Conservation (phyloP, 2,329 filamentous ascomycete genomes). For the Tympanopsis confertula region DNA sequence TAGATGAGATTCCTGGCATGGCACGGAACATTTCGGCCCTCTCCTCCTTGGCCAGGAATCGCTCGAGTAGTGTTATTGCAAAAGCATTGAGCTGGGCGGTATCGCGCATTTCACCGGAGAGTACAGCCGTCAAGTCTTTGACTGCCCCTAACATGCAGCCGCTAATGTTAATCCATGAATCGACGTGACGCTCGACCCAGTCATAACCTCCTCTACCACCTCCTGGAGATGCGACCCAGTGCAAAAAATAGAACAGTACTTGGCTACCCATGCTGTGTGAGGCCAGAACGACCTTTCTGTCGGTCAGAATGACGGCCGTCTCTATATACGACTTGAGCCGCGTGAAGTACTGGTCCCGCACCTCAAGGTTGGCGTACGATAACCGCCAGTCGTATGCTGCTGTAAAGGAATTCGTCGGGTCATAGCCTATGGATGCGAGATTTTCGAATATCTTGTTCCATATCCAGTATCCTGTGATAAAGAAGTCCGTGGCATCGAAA, state of each 20-base stretch:
- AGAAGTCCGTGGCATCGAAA: slow-evolving; percentile 96
- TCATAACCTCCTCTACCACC: slow-evolving; percentile 71
- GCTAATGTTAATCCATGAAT: slow-evolving; percentile 95
- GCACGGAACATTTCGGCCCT: slow-evolving; percentile 87
- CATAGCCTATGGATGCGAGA: slow-evolving; percentile 87
- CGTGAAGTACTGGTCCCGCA: slow-evolving; percentile 86
- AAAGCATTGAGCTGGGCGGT: slow-evolving; percentile 93
- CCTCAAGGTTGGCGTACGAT: slow-evolving; percentile 79
- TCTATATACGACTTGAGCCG: slow-evolving; percentile 85
- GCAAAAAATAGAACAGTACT: slow-evolving; percentile 71
- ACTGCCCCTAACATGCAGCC: slow-evolving; percentile 94
- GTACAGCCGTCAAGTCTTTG: slow-evolving; percentile 78
- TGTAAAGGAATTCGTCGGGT: slow-evolving; percentile 65
- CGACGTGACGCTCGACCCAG: slow-evolving; percentile 85
- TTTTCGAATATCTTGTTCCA: slow-evolving; percentile 99
- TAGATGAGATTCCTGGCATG: slow-evolving; percentile 92
- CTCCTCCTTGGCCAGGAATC: slow-evolving; percentile 83
- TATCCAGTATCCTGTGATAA: slow-evolving; percentile 88
- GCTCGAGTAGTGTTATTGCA: slow-evolving; percentile 91
- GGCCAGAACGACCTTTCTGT: slow-evolving; percentile 71
- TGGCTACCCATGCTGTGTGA: slow-evolving; percentile 98
- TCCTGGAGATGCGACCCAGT: slow-evolving; percentile 67
- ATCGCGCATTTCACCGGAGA: slow-evolving; percentile 97
- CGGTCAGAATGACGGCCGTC: slow-evolving; percentile 58
- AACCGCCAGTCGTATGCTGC: slow-evolving; percentile 83